Evolutionary conservation across 2,329 filamentous ascomycete genomes (phyloP).

Genomic region (Penicillium sp.): DNA sequence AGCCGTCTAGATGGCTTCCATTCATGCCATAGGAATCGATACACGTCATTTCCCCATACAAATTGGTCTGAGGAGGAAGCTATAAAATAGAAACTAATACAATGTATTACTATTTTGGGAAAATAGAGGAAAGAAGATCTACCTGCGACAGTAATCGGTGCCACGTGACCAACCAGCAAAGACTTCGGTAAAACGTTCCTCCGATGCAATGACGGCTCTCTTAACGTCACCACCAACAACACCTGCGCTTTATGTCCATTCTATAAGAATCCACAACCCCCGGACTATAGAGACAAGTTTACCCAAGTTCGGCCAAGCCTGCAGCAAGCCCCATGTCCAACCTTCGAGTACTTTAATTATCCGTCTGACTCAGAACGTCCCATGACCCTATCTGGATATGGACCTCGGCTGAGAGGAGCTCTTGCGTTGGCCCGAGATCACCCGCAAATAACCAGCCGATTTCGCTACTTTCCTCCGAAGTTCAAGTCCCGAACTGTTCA

Average conservation of each 20-base stretch:
- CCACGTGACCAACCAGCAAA: too few species aligned
- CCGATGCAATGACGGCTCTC: conserved; percentile 5
- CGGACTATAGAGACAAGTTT: background rate
- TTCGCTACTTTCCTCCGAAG: conserved; percentile 13
- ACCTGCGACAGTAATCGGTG: too few species aligned
- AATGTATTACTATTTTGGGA: too few species aligned
- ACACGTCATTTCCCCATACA: too few species aligned
- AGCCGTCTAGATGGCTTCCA: too few species aligned
- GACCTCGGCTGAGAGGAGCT: conserved; percentile 26
- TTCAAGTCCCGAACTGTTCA: background rate
- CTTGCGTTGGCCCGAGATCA: conserved; percentile 17
- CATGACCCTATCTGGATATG: conserved; percentile 11
- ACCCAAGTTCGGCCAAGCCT: background rate
- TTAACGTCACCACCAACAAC: background rate
- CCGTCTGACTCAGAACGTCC: conserved; percentile 14
- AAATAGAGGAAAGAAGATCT: too few species aligned
- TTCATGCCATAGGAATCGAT: too few species aligned
- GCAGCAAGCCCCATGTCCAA: background rate
- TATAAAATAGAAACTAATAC: too few species aligned
- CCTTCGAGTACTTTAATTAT: background rate
- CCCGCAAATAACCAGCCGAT: conserved; percentile 14
- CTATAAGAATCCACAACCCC: background rate
- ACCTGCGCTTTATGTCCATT: background rate
- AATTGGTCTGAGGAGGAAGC: too few species aligned
- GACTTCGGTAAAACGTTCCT: conserved; percentile 20